Base-by-base conservation (phyloP, 2,329 filamentous ascomycete genomes). In the Westerdykella aurantiaca region DNA sequence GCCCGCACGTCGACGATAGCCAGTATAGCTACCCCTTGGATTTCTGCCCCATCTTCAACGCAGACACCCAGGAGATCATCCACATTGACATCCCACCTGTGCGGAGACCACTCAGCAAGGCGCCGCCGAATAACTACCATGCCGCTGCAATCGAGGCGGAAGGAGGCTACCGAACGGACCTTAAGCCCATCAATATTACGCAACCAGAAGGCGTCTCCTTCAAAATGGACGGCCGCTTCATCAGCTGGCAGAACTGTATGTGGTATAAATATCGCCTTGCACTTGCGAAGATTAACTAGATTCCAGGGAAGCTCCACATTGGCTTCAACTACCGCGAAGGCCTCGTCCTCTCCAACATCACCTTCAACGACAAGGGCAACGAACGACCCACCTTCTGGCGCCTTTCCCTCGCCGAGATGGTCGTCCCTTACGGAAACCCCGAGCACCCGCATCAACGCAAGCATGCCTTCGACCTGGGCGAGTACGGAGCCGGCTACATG, bases 311-410 rank as follows among this genome's bases (percentile, higher is more conserved):
- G 17, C 80, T 95, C 52, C 90, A 95, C 65, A 80, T 96, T 46
- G 90, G 90, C 18, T 96, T 95, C 78, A 95, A 95, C 74, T 93
- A 95, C 72, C 80, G 87, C 21, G 90, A 96, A 69, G 90, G 90
- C 17, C 85, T 95, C 54, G 86, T 95, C 2, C 74, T 96, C 6
- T 93, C 86, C 68, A 88, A 95, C 70, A 89, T 95, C 62, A 86
- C 83, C 3, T 95, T 85, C 70, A 90, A 88, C 56, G 90, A 96
- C 69, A 86, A 88, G 67, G 74, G 87, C 37, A 83, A 72, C 35
- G 74, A 83, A 29, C 78, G 90, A 25, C 85, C 87, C 1, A 76
- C 94, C 31, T 95, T 96, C 70, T 95, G 93, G 77, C 80, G 90
- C 38, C 74, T 96, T 6, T 95, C 88, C 0, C 75, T 96, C 0